phyloP scores from a whole-genome alignment of 2,329 filamentous ascomycete species.

The Clarireedia homoeocarpa region DNA sequence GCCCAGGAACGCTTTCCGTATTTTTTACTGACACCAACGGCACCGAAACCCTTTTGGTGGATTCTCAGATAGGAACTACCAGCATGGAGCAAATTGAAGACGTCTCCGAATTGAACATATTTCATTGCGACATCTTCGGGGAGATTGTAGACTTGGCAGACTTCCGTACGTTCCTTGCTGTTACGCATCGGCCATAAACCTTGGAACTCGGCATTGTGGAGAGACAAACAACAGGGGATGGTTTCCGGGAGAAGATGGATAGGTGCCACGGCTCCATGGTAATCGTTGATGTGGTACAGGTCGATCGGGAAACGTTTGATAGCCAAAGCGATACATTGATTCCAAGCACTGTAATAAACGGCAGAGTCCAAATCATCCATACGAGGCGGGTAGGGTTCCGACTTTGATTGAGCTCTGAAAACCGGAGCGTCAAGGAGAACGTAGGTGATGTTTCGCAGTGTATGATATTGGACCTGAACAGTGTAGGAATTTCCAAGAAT shows the following conservation, averaged over 20 bases:
- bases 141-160: slow-evolving; percentile 58
- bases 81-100: slow-evolving; percentile 58
- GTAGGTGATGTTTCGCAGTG: slow-evolving; percentile 58
- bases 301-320: slow-evolving; percentile 55
- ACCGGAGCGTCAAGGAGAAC: slow-evolving; percentile 52
- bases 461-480: slow-evolving; percentile 56
- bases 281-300: slow-evolving; percentile 61
- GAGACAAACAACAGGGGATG: slow-evolving; percentile 53
- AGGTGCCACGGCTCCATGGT: slow-evolving; percentile 55
- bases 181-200: slow-evolving; percentile 61
- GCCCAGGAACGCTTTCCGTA: slow-evolving; percentile 60
- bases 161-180: slow-evolving; percentile 51
- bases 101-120: slow-evolving; percentile 61
- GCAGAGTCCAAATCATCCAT: slow-evolving; percentile 64
- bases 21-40: slow-evolving; percentile 60
- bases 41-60: slow-evolving; percentile 60
- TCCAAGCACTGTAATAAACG: slow-evolving; percentile 64
- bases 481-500: slow-evolving; percentile 54
- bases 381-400: slow-evolving; percentile 56
- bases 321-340: slow-evolving; percentile 58
- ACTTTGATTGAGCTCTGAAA: slow-evolving; percentile 54
- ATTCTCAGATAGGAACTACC: slow-evolving; percentile 58
- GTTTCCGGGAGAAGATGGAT: slow-evolving; percentile 54
- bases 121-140: slow-evolving; percentile 46
- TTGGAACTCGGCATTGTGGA: slow-evolving; percentile 64